Base-by-base conservation (phyloP, 179 eudicot species). In the Silene vulgaris region DNA sequence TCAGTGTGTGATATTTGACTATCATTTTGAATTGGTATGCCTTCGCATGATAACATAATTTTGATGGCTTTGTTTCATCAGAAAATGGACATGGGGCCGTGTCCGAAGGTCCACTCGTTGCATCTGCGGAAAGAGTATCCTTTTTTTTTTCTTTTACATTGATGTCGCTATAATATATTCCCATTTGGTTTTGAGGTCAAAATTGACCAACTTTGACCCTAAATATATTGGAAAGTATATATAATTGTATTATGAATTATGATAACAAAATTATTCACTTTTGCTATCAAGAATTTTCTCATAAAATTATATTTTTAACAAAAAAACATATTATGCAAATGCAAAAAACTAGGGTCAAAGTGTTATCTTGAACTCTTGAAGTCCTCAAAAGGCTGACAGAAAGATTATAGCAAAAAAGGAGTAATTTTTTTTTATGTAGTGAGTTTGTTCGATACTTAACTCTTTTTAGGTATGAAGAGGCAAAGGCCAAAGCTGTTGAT, bases 61-160 rank as follows among this genome's bases (percentile, higher is more conserved):
- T 26, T 50, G 20, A 43, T 48, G 43, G 8, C 16, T 66, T 43
- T 50, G 70, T 28, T 73, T 28, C 32, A 77, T 29, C 84, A 92
- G 99, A 95, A 95, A 90, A 92, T 95, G 99, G 99, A 95, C 76
- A 87, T 89, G 97, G 99, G 99, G 54, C 91, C 97, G 9, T 95
- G 99, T 80, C 90, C 99, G 0, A 95, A 95, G 89, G 89, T 92
- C 84, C 99, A 95, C 68, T 95, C 99, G 0, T 78, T 92, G 88
- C 99, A 89, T 82, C 84, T 92, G 45, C 88, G 99, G 62, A 90
- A 92, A 87, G 97, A 95, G 99, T 95, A 95, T 95, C 97, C 97
- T 89, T 85, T 78, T 68, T 28, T 20, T 71, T 78, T 68, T 28
- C 21, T 20, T 71, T 0, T 50, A 30, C 13, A 0, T 28, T 9